phyloP scores from a whole-genome alignment of 2,329 filamentous ascomycete genomes.

The Exophiala lecanii-corni region DNA sequence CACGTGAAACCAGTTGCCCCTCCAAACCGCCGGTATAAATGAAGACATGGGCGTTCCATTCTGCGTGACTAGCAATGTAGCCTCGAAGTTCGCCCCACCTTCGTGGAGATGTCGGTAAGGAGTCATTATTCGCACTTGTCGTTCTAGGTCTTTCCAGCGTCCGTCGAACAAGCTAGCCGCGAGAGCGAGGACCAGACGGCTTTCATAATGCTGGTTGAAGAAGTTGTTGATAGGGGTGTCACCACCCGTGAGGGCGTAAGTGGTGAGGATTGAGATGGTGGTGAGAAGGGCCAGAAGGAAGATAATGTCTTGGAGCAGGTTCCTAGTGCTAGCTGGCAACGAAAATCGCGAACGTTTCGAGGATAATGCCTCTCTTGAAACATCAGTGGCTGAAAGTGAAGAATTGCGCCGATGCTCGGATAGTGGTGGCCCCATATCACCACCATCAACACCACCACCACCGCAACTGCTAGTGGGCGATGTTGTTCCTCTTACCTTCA shows the following conservation, averaged over 20 bases:
- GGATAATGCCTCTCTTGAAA: not conserved
- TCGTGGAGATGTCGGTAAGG: slow-evolving; percentile 14
- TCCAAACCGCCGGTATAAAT: slow-evolving; percentile 7
- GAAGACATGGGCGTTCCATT: slow-evolving; percentile 11
- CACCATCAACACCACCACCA: not conserved
- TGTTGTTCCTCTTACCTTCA: too few relatives aligned
- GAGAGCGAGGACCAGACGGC: slow-evolving; percentile 11
- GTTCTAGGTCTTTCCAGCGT: slow-evolving; percentile 15
- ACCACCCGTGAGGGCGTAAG: not conserved
- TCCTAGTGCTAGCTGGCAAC: not conserved
- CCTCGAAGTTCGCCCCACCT: slow-evolving; percentile 3
- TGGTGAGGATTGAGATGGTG: not conserved
- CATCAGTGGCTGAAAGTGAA: not conserved
- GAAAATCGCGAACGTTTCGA: not conserved
- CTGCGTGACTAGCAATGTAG: slow-evolving; percentile 8
- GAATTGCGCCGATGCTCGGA: not conserved
- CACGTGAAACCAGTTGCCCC: slow-evolving; percentile 16
- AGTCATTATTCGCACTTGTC: slow-evolving; percentile 16
- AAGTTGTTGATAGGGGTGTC: slow-evolving; percentile 3
- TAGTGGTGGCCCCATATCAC: not conserved
- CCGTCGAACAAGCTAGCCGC: slow-evolving; percentile 9
- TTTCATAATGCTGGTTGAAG: slow-evolving; percentile 13
- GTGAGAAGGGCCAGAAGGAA: not conserved
- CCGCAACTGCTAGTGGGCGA: too few relatives aligned
- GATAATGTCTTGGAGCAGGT: not conserved